A percentile compares a stretch with the other conserved stretches of the same genome.
Evolutionary conservation across 768 basidiomycete genomes (phyloP).

Genomic region (Boletus reticulatus): DNA sequence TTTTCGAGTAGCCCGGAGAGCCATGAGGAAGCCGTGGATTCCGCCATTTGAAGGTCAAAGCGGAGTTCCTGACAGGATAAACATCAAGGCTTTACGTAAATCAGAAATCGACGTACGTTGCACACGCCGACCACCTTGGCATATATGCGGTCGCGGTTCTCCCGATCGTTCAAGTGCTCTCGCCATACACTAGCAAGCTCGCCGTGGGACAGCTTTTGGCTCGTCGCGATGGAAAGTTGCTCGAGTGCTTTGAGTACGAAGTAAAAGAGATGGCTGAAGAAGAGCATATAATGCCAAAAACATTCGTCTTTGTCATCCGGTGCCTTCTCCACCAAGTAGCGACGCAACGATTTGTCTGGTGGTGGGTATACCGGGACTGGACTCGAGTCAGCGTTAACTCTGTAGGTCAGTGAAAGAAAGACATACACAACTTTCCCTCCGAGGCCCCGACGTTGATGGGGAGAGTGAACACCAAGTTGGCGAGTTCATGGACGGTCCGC

Average conservation of each 20-base stretch:
- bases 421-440: not conserved
- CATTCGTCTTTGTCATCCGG: not conserved
- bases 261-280: no score
- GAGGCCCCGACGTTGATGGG: not conserved
- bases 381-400: not conserved
- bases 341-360: not conserved
- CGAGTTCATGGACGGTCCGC: not conserved
- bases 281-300: not conserved
- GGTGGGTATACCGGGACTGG: not conserved
- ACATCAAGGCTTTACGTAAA: not conserved
- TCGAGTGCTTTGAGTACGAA: not conserved
- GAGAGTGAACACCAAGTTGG: not conserved
- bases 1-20: not conserved
- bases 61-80: not conserved
- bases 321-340: not conserved
- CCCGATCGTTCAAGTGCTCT: not conserved
- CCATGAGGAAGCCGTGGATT: no score
- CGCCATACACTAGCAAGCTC: not conserved
- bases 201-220: not conserved
- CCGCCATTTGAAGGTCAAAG: no score
- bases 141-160: not conserved
- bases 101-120: not conserved
- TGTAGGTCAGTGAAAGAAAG: not conserved
- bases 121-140: not conserved
- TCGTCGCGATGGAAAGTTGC: not conserved